phyloP scores from a whole-genome alignment of 2,329 filamentous ascomycete genomes.

The Cordyceps farinosa region DNA sequence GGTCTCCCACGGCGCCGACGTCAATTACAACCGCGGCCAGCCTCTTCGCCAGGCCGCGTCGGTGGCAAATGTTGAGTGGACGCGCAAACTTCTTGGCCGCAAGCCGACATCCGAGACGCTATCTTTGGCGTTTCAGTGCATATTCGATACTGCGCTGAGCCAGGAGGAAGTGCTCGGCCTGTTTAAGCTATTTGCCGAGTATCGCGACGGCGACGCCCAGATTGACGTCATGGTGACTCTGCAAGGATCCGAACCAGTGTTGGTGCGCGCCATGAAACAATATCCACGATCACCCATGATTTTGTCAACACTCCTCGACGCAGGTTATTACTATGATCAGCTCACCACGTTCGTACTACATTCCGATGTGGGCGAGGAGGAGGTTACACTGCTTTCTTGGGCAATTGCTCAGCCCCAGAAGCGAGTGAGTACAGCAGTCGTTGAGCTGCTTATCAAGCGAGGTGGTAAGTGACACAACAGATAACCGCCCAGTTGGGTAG shows the following conservation, averaged over 20 bases:
- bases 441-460: conserved; percentile 52
- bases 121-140: conserved; percentile 50
- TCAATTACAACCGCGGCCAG: conserved; percentile 51
- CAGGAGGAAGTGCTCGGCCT: conserved; percentile 50
- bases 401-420: conserved; percentile 61
- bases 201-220: conserved; percentile 43
- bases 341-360: conserved; percentile 41
- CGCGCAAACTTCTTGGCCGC: conserved; percentile 47
- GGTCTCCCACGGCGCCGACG: conserved; percentile 39
- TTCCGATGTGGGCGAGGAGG: conserved; percentile 48
- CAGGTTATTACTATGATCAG: conserved; percentile 59
- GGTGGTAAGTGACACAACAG: conserved; percentile 31
- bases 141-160: conserved; percentile 49
- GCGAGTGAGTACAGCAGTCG: conserved; percentile 54
- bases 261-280: conserved; percentile 50
- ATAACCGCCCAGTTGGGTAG: conserved; percentile 12
- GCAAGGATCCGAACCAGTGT: conserved; percentile 42
- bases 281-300: conserved; percentile 54
- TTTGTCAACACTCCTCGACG: conserved; percentile 51
- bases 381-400: conserved; percentile 57
- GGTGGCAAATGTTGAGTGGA: conserved; percentile 47
- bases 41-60: conserved; percentile 52
- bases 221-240: conserved; percentile 49
- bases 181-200: conserved; percentile 49
- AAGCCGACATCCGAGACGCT: conserved; percentile 49